phyloP scores from a whole-genome alignment of 768 basidiomycete species.

The Lepiota brunneoincarnata region DNA sequence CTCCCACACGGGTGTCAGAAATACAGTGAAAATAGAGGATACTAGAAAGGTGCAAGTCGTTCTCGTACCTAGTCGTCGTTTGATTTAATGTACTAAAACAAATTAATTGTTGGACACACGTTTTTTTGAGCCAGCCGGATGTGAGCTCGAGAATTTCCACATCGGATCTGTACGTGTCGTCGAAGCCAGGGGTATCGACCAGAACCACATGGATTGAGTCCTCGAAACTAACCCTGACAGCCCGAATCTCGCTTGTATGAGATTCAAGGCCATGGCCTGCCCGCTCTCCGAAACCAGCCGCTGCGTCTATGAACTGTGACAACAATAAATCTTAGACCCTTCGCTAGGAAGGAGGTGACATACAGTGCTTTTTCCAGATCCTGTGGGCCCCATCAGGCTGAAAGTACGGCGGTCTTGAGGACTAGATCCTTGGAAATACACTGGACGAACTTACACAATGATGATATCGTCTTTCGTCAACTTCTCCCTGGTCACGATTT shows the following conservation, averaged over 20 bases:
- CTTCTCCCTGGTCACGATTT: too few relatives aligned
- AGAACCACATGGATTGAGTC: not conserved
- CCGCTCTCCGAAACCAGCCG: not conserved
- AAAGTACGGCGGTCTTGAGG: too few relatives aligned
- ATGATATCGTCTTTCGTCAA: too few relatives aligned
- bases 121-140: constrained; percentile 21
- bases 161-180: constrained; percentile 22
- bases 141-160: constrained; percentile 22
- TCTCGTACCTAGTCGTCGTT: not conserved
- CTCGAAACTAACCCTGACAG: not conserved
- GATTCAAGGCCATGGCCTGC: not conserved
- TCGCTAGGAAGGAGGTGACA: not conserved
- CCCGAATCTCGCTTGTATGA: not conserved
- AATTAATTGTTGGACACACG: constrained; percentile 14
- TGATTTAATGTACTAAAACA: not conserved
- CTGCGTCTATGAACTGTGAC: too few relatives aligned
- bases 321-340: not conserved
- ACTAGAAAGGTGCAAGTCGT: constrained; percentile 17
- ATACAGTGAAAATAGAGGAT: constrained; percentile 33
- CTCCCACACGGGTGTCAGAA: constrained; percentile 27
- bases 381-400: constrained; percentile 6
- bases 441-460: too few relatives aligned
- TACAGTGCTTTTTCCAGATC: constrained; percentile 10
- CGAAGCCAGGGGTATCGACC: constrained; percentile 13
- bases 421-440: too few relatives aligned